Percentiles rank a stretch among this genome's conserved stretches.
phyloP scores from a whole-genome alignment of 805 yeast species.

The Yamadazyma akitaensis region DNA sequence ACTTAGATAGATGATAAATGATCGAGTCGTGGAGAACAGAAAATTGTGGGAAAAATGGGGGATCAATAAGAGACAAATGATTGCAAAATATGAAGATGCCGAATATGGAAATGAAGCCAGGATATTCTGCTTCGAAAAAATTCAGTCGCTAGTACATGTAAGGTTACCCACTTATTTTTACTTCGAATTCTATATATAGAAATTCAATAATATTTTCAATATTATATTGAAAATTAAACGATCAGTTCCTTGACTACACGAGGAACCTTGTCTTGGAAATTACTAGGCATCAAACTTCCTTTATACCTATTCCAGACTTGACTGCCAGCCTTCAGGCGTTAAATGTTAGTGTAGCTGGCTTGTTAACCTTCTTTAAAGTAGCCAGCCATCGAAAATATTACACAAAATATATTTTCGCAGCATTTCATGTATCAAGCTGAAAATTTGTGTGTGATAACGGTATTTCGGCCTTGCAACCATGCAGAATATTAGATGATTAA shows the following conservation, averaged over 20 bases:
- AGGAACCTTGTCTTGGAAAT: no score
- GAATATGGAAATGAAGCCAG: no score
- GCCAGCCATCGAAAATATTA: conserved; percentile 6
- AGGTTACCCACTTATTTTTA: no score
- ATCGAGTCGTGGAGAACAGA: background rate
- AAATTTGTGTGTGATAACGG: no score
- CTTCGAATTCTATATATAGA: no score
- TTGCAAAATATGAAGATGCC: background rate
- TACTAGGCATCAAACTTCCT: no score
- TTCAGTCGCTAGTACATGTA: no score
- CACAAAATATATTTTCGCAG: conserved; percentile 8
- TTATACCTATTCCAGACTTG: background rate
- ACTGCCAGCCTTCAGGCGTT: background rate
- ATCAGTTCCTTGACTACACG: no score
- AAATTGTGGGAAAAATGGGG: background rate
- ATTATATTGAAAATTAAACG: no score
- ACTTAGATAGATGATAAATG: background rate
- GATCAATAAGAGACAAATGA: background rate
- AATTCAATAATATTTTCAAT: no score
- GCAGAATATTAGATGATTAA: background rate
- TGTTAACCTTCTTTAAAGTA: background rate
- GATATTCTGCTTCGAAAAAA: no score
- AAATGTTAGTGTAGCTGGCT: background rate
- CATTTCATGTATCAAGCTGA: background rate
- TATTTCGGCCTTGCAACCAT: background rate